Conservation (phyloP, 2,329 filamentous ascomycete species). For the Cordyceps cateniannulata region DNA sequence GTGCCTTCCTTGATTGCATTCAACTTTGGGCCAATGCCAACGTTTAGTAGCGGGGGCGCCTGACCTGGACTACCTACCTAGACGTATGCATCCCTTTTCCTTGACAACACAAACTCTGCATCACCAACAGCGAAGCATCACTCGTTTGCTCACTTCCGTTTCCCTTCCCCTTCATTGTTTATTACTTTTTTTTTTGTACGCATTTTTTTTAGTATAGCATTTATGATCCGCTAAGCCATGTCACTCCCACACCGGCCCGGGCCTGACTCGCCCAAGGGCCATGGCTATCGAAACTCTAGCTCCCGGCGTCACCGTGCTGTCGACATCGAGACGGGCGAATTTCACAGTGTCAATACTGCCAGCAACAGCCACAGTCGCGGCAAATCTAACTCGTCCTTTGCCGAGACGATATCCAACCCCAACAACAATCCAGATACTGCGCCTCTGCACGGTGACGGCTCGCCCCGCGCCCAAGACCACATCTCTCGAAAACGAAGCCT, state of each 20-base stretch:
- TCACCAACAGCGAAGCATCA: constrained; percentile 3
- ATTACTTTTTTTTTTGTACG: background rate
- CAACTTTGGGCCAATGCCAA: background rate
- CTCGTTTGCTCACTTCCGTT: constrained; percentile 5
- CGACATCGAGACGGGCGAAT: constrained; percentile 63
- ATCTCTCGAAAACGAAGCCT: constrained; percentile 74
- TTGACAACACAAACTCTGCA: constrained; percentile 13
- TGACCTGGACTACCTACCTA: background rate
- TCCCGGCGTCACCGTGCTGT: constrained; percentile 5
- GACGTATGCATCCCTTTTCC: constrained; percentile 1
- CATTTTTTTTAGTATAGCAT: background rate
- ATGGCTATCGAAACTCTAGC: constrained; percentile 5
- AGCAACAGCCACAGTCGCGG: constrained; percentile 45
- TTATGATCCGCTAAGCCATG: constrained; percentile 7
- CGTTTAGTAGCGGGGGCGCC: constrained; percentile 1
- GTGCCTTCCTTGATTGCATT: background rate
- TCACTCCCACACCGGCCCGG: constrained; percentile 10
- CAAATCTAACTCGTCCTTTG: constrained; percentile 51
- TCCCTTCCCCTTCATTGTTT: background rate
- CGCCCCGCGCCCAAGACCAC: constrained; percentile 23
- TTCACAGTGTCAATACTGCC: constrained; percentile 31
- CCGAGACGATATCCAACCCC: constrained; percentile 50
- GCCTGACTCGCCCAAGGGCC: background rate
- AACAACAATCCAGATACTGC: constrained; percentile 47
- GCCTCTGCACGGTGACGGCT: constrained; percentile 3